These are phyloP conservation scores for Ceriops zippeliana DNA, from an alignment of 345 rosid genomes.

Conservation along the genomic window DNA sequence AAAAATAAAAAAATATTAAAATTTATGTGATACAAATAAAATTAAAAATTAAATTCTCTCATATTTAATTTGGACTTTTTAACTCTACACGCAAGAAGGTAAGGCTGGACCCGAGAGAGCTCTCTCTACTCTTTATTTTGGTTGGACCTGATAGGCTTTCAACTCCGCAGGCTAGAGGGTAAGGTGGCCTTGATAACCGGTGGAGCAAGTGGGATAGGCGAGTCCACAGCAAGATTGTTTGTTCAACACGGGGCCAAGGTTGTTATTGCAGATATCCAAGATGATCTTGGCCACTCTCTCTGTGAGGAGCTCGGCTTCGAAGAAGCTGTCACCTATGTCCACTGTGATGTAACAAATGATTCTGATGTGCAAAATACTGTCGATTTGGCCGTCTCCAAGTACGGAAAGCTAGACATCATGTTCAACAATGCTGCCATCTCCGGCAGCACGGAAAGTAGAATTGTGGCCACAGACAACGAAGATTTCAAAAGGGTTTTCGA, in stretches of 20 bases:
- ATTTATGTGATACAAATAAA: too few relatives aligned
- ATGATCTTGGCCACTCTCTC: constrained; percentile 21
- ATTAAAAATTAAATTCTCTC: too few relatives aligned
- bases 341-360: constrained; percentile 28
- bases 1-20: too few relatives aligned
- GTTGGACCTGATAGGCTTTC: too few relatives aligned
- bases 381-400: constrained; percentile 18
- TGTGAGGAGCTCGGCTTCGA: constrained; percentile 14
- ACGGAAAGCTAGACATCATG: constrained; percentile 38
- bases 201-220: constrained; percentile 28
- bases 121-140: too few relatives aligned
- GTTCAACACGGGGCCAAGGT: constrained; percentile 29
- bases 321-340: constrained; percentile 17
- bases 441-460: neutral
- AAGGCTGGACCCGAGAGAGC: too few relatives aligned
- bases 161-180: constrained; percentile 23
- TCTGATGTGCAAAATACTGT: constrained; percentile 22
- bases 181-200: constrained; percentile 35
- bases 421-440: constrained; percentile 26
- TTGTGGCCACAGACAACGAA: neutral
- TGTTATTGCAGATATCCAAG: constrained; percentile 26
- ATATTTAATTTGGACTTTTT: too few relatives aligned
- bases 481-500: constrained; percentile 16
- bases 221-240: constrained; percentile 18
- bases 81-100: too few relatives aligned